Conservation (phyloP, 192 early-diverging fungal species). For the Coemansia sp. region DNA sequence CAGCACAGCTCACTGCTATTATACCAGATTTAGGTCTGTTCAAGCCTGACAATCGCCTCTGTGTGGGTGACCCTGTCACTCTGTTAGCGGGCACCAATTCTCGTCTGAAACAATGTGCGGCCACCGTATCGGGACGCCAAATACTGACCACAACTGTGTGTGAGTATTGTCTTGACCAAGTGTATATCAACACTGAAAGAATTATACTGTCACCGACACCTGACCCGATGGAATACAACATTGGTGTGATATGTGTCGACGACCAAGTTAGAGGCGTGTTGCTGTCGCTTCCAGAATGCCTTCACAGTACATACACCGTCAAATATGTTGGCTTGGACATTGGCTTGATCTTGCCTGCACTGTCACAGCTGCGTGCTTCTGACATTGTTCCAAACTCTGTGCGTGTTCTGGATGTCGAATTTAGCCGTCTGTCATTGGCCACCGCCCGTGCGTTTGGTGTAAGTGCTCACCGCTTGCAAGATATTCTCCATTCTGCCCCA, state of each 20-base stretch:
- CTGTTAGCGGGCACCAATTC: slow-evolving; percentile 4
- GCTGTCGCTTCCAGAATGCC: slow-evolving; percentile 11
- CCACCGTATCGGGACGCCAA: slow-evolving; percentile 17
- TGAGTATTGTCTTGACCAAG: slow-evolving; percentile 15
- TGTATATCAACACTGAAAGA: slow-evolving; percentile 24
- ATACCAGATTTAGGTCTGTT: neutral
- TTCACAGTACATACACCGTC: neutral
- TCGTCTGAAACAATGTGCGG: neutral
- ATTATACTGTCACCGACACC: slow-evolving; percentile 15
- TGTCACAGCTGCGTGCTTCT: neutral
- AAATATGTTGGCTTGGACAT: slow-evolving; percentile 18
- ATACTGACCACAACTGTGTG: slow-evolving; percentile 14
- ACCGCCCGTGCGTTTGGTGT: slow-evolving; percentile 25
- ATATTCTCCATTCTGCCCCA: neutral
- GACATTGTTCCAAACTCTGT: slow-evolving; percentile 7
- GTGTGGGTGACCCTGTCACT: slow-evolving; percentile 13
- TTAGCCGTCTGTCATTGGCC: slow-evolving; percentile 7
- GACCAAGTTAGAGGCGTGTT: slow-evolving; percentile 12
- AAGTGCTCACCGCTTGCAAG: slow-evolving; percentile 3
- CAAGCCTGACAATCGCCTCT: neutral
- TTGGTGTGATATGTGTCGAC: slow-evolving; percentile 18
- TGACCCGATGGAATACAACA: neutral
- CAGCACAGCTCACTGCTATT: neutral
- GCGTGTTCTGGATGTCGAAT: slow-evolving; percentile 33
- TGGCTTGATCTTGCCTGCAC: slow-evolving; percentile 16